Conservation (phyloP, 805 yeast species). For the Myxozyma neglecta region DNA sequence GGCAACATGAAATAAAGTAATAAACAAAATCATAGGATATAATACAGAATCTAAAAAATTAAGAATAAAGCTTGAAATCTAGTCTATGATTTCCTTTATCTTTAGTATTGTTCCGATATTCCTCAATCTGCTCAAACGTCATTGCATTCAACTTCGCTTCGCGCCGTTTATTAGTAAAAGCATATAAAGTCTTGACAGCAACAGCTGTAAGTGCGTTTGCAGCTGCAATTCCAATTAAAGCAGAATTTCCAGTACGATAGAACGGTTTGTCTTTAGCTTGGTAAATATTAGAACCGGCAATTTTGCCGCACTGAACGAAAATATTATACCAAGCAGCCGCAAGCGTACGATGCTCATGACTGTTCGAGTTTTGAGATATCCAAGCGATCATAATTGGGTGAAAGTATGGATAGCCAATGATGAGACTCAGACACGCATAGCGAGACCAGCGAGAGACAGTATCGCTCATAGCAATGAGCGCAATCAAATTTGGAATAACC, state of each 20-base stretch:
- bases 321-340: slow-evolving; percentile 66
- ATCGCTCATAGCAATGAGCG: slow-evolving; percentile 33
- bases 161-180: slow-evolving; percentile 39
- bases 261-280: slow-evolving; percentile 57
- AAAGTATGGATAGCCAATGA: slow-evolving; percentile 50
- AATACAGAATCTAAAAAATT: neutral
- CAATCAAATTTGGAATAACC: slow-evolving; percentile 30
- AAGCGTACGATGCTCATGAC: slow-evolving; percentile 62
- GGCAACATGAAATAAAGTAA: neutral
- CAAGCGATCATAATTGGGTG: slow-evolving; percentile 59
- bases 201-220: slow-evolving; percentile 35
- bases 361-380: slow-evolving; percentile 61
- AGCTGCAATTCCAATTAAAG: slow-evolving; percentile 34
- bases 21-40: neutral
- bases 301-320: slow-evolving; percentile 59
- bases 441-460: slow-evolving; percentile 28
- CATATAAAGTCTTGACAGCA: slow-evolving; percentile 39
- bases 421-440: slow-evolving; percentile 29
- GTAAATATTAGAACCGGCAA: slow-evolving; percentile 59
- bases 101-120: slow-evolving; percentile 48
- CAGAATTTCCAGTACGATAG: slow-evolving; percentile 57
- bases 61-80: slow-evolving; percentile 43
- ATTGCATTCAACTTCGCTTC: slow-evolving; percentile 52
- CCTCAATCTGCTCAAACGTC: slow-evolving; percentile 50
- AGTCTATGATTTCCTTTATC: slow-evolving; percentile 61